Base-by-base conservation (phyloP, 106 monocot species). In the Vanilla planifolia region DNA sequence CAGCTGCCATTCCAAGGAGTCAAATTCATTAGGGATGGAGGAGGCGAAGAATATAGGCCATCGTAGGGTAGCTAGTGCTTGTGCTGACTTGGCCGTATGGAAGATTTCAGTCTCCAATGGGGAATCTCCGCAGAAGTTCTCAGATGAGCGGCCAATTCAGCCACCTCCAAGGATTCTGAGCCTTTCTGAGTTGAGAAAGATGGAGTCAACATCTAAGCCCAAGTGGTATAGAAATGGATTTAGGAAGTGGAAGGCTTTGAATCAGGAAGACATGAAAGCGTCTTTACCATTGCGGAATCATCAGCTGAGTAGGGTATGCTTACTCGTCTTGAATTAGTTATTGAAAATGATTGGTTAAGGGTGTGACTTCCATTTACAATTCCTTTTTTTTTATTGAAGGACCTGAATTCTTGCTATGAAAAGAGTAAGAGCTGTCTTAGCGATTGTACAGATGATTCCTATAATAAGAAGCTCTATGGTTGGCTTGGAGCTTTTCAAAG, bases 401-500 rank as follows among this genome's bases (percentile, higher is more conserved):
- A 42, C 40, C 39, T 60, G 61, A 70, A 85, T 64, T 64, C 62
- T 19, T 88, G 77, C 58, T 92, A 71, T 74, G 80, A 88, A 25
- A 83, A 71, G 43, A 79, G 74, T 61, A 76, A 84, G 66, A 76
- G 72, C 50, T 89, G 72, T 62, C 69, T 89, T 15, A 72, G 75
- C 66, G 51, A 69, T 22, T 85, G 74, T 62, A 61, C 66, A 10
- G 79, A 82, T 41, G 77, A 80, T n/a, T 40, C 40, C 63, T 89
- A 72, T 43, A 55, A 80, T 61, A 89, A 93, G 71, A 72, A 82
- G 60, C 59, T 89, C 26, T 77, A 85, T 80, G 82, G 93, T 2
- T 93, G 93, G 83, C 23, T 89, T 73, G 94, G 89, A 30, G 75
- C 77, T 57, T 61, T 94, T 58, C 89, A 86, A 43, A 80, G 94